These are phyloP conservation scores for Graphilbum sp. DNA, from an alignment of 2,329 filamentous ascomycete species.

Conservation along the genomic window DNA sequence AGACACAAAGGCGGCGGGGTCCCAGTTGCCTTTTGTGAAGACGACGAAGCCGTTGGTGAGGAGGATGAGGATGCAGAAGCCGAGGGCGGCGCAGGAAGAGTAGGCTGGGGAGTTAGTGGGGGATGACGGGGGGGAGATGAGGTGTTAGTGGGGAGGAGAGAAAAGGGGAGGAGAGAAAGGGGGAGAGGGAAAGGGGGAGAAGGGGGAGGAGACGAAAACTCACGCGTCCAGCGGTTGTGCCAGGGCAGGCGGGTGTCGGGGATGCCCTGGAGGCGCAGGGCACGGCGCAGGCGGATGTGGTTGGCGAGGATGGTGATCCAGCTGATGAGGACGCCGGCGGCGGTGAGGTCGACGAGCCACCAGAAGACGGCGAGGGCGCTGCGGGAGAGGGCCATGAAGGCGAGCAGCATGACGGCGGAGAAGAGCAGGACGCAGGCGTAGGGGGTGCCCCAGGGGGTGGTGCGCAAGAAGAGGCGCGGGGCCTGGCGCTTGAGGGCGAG, in stretches of 20 bases:
- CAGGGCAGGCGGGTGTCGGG: conserved; percentile 35
- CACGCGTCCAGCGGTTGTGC: conserved; percentile 46
- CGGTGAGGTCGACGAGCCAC: conserved; percentile 58
- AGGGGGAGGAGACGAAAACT: conserved; percentile 12
- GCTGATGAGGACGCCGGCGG: conserved; percentile 52
- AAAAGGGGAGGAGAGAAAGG: conserved; percentile 12
- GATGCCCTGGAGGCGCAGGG: conserved; percentile 30
- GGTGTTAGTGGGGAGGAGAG: conserved; percentile 13
- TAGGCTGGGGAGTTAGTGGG: conserved; percentile 19
- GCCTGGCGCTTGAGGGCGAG: conserved; percentile 43
- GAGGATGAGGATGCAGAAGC: conserved; percentile 32
- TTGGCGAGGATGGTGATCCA: conserved; percentile 52
- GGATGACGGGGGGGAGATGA: too few relatives aligned
- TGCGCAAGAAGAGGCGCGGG: conserved; percentile 37
- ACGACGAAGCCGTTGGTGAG: conserved; percentile 53
- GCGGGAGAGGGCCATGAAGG: conserved; percentile 40
- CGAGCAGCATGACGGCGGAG: conserved; percentile 36
- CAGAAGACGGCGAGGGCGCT: conserved; percentile 46
- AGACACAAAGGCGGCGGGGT: conserved; percentile 42
- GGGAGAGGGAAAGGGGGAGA: background rate
- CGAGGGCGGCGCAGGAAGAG: conserved; percentile 16
- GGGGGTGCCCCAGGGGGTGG: conserved; percentile 34
- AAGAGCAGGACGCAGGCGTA: conserved; percentile 31
- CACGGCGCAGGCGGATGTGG: conserved; percentile 46
- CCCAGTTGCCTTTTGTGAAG: conserved; percentile 41